Base-by-base conservation (phyloP, 2,329 filamentous ascomycete species). In the Arthrobotrys iridis region DNA sequence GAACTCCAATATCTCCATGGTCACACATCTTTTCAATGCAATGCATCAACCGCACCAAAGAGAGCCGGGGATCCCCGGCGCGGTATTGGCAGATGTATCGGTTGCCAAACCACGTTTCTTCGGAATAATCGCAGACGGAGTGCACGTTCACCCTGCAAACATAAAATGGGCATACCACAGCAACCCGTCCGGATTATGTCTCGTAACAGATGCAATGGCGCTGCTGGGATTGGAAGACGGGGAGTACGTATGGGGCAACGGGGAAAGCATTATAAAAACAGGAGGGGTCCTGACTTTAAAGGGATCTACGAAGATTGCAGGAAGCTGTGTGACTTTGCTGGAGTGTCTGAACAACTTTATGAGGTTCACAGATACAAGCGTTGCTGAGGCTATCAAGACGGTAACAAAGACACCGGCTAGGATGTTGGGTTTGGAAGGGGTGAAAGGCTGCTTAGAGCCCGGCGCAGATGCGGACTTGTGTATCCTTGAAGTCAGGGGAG, bases 151-250 rank as follows among this genome's bases (percentile, higher is more conserved):
- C 79, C 91, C 93, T 0, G 93, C 92, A 0, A 92, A 91, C 0
- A 88, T 97, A 82, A 93, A 93, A 82, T 94, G 97, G 74, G 93
- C 93, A 1, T 96, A 90, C 84, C 92, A 92, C 78, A 90, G 93
- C 0, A 92, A 97, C 80, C 93, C 92, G 0, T 87, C 90, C 3
- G 93, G 93, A 0, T 89, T 95, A 79, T 91, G 97, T 74, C 87
- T 97, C 4, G 93, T 97, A 46, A 97, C 93, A 0, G 93, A 97
- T 82, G 93, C 93, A 3, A 96, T 96, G 92, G 89, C 92, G 78
- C 86, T 96, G 13, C 90, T 92, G 18, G 93, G 93, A 0, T 85
- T 96, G 63, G 90, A 91, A 0, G 93, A 97, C 79, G 93, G 93
- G 2, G 86, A 88, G 1, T 96, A 97, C 81, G 87, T 90, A 77